Evolutionary conservation across 495 filamentous ascomycete genomes (phyloP), one percentile per base, ranked within the genome.

Genomic region (Rostrohypoxylon terebratum): DNA sequence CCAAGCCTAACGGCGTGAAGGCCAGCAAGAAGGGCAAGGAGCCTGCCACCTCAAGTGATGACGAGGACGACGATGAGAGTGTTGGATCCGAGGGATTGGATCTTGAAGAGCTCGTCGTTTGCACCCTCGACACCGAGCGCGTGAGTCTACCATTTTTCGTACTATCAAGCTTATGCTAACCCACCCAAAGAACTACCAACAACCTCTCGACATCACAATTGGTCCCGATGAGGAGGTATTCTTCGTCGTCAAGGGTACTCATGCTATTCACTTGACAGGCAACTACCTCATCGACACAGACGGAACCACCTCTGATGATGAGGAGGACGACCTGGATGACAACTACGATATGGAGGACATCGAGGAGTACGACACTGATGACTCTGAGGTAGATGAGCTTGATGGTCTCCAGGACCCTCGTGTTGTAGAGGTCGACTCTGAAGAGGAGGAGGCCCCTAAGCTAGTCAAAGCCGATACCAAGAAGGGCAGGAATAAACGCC

Each of bases 121-220:
- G 96, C 84, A 98, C 96, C 44, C 86, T 99, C 42, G 94, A 97
- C 83, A 90, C 94, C 38, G 88, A 92, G 80, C 76, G 77, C 44
- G 80, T 85, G 80, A 48, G 81, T 72, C 51, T 57, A 18, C 23
- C 36, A 45, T 55, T 33, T n/a, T 2, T 20, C 28, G 33, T 51
- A 44, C 6, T 59, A 31, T 59, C 20, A 10, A n/a, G 31, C 62
- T 31, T 53, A 8, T 47, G 70, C 81, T 84, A 78, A 86, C 78
- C 42, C 33, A 34, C 59, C 44, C 21, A 42, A 72, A 99, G 96
- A 88, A 91, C 83, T 97, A 89, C 86, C 96, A 99, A 81, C 96
- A 99, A 79, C 81, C 96, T n/a, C 89, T 99, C 44, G 93, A 98
- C 78, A 90, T 99, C 76, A 93, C 91, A 58, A 86, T 99, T 78